Base-by-base conservation (phyloP, 2,329 filamentous ascomycete species). In the Periglandula ipomoeae region DNA sequence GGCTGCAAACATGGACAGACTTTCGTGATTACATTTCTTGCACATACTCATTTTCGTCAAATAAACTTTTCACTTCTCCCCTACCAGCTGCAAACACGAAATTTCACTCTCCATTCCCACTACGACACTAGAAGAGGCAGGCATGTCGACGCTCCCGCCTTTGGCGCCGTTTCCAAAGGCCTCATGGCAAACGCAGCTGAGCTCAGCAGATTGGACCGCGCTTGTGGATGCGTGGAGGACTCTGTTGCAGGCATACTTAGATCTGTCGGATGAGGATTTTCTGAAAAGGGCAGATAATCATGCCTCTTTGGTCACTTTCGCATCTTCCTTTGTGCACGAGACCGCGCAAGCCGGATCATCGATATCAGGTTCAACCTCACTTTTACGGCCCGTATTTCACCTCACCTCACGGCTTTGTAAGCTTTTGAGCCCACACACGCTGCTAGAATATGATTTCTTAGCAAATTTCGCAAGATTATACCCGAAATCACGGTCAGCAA, bases 131-230 rank as follows among this genome's bases (percentile, higher is more conserved):
- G 13, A 74, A 74, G 70, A 30, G 13, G 22, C 27, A 44, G 41
- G 23, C 47, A 50, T 50, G 48, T 43, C 49, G 26, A 38, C 38
- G 39, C 35, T 49, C 30, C 89, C 89, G 38, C 76, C 82, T 30
- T 75, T 96, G 65, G 89, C 85, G 50, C 79, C 85, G 19, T 89
- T 93, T 58, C 91, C 90, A 17, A 76, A 83, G 52, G 70, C 78
- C 30, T 70, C 72, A 48, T 81, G 89, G 70, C 81, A 82, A 59
- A 76, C 78, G 55, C 76, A 77, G 56, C 76, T 95, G 51, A 72
- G 75, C 35, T 68, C 81, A 3, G 68, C 75, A 45, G 87, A 95
- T 66, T 95, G 89, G 89, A 75, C 84, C 55, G 73, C 78, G 27
- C 89, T 85, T 62, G 70, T 94, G 42, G 78, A 85, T 53, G 83